phyloP scores from a whole-genome alignment of 139 green algal species.

The Pseudopediastrum boryanum region DNA sequence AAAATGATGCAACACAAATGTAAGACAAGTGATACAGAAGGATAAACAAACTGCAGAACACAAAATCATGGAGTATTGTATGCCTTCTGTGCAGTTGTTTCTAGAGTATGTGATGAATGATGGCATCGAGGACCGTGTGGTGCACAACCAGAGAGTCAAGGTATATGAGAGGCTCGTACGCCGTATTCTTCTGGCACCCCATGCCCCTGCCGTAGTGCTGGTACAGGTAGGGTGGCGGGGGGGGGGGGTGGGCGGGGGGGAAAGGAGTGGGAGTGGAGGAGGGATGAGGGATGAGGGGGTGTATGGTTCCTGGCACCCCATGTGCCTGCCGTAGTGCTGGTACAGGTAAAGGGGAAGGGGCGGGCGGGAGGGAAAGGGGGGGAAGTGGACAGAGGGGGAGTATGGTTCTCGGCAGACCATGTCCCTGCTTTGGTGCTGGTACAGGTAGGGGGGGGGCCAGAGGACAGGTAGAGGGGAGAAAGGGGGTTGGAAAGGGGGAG shows the following conservation, averaged over 20 bases:
- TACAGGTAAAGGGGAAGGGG: too few relatives aligned
- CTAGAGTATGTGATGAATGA: slow-evolving; percentile 6
- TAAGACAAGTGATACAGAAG: not conserved
- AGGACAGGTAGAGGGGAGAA: too few relatives aligned
- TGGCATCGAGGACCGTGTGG: slow-evolving; percentile 2
- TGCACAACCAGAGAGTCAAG: not conserved
- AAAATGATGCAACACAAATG: not conserved
- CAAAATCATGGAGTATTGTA: not conserved
- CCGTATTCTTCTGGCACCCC: not conserved
- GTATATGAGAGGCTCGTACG: slow-evolving; percentile 1
- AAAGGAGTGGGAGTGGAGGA: too few relatives aligned
- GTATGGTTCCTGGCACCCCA: too few relatives aligned
- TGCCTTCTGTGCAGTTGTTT: not conserved
- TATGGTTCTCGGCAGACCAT: not conserved
- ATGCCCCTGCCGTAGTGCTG: not conserved
- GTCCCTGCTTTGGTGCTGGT: not conserved
- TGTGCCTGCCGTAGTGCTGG: not conserved
- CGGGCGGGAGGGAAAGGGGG: too few relatives aligned
- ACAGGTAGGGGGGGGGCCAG: too few relatives aligned
- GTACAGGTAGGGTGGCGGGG: too few relatives aligned
- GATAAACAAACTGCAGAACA: not conserved
- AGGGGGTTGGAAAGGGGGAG: too few relatives aligned
- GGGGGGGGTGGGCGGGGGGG: too few relatives aligned
- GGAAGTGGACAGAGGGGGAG: too few relatives aligned
- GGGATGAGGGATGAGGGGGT: too few relatives aligned